Base-by-base conservation (phyloP, 1,139 yeast species). In the Zygosaccharomyces pseudobailii region DNA sequence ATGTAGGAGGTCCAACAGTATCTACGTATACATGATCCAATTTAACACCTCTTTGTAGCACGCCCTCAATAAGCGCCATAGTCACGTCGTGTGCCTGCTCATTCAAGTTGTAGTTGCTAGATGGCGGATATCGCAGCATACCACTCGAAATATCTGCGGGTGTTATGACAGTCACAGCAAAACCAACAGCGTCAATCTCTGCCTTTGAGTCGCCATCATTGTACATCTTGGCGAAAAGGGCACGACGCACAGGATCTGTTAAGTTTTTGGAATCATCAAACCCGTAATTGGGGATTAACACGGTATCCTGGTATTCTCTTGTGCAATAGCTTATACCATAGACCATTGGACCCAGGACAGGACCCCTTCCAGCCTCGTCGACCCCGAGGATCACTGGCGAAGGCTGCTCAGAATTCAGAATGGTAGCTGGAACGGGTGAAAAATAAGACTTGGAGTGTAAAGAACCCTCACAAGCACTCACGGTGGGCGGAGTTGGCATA, bases 351-450 rank as follows among this genome's bases (percentile, higher is more conserved):
- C 98, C 95, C 45, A 92, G 62, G 0, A 94, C 97, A 0, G 99
- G 98, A 0, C 99, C 99, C 55, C 99, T 75, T 0, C 99, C 98
- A 0, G 99, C 98, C 65, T 92, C 99, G 65, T 92, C 98, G 1
- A 92, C 95, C 3, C 98, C 98, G 10, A 92, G 67, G 1, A 88
- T 79, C 3, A 58, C 51, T 0, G 62, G 56, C 69, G 71, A 38
- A 5, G 55, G 57, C 5, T 54, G 33, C 3, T 52, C 54, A 34
- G 58, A 51, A 3, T 47, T 47, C 5, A 40, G 33, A 8, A 68
- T 51, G 5, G 46, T 39, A 5, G 46, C 39, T 1, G 76, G 76
- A 5, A 72, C 55, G 0, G 59, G 61, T 2, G 74, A 67, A 47
- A 59, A 70, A 51, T 65, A 72, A 0, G 75, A 68, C 45, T 63